phyloP scores from a whole-genome alignment of 768 basidiomycete species.

The Thelephora ganbajun region DNA sequence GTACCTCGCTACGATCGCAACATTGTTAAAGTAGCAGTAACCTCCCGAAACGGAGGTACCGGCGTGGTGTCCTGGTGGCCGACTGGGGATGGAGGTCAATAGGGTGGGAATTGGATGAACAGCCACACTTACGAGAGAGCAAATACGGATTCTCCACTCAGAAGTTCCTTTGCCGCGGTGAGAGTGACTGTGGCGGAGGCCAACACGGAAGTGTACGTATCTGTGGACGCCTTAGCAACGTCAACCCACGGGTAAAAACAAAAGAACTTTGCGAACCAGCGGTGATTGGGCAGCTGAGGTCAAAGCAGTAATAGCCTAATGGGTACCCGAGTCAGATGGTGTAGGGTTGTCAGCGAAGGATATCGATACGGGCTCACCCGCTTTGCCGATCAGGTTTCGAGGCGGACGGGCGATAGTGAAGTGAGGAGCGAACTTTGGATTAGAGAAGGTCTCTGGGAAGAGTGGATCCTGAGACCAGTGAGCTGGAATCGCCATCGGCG shows the following conservation, averaged over 20 bases:
- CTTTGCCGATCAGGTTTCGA: slow-evolving; percentile 8
- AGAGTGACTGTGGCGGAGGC: slow-evolving; percentile 16
- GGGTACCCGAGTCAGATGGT: not conserved
- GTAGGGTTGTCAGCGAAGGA: not conserved
- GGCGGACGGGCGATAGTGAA: not conserved
- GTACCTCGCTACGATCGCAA: slow-evolving; percentile 18
- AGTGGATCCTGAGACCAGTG: slow-evolving; percentile 12
- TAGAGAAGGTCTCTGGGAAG: slow-evolving; percentile 19
- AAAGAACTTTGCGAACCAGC: slow-evolving; percentile 8
- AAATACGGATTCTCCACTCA: slow-evolving; percentile 8
- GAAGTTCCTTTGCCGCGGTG: slow-evolving; percentile 11
- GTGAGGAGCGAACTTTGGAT: slow-evolving; percentile 9
- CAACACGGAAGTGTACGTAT: slow-evolving; percentile 16
- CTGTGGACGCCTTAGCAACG: slow-evolving; percentile 3
- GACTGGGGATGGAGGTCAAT: slow-evolving; percentile 4
- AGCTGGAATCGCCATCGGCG: not conserved
- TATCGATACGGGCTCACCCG: slow-evolving; percentile 8
- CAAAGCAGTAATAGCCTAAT: slow-evolving; percentile 19
- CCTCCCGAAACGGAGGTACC: slow-evolving; percentile 17
- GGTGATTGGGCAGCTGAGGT: slow-evolving; percentile 19
- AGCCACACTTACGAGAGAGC: slow-evolving; percentile 11
- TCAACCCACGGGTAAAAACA: not conserved
- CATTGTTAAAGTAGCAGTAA: slow-evolving; percentile 22
- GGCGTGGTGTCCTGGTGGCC: slow-evolving; percentile 22
- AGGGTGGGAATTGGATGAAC: not conserved